phyloP scores from a whole-genome alignment of 305 asterid genomes.

The Rubia occidens region DNA sequence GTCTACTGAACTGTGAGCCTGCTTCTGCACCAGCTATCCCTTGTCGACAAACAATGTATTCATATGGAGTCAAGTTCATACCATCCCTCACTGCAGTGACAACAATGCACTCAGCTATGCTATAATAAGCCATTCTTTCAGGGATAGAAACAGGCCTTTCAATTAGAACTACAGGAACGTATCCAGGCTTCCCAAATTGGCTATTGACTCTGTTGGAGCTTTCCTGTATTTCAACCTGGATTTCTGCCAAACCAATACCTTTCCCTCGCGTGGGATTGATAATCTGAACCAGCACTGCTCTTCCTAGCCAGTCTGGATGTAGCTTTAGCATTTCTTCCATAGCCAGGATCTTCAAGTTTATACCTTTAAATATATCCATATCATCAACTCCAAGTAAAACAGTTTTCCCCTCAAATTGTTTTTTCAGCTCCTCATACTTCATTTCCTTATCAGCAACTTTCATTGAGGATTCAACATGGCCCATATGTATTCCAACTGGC shows the following conservation, averaged over 20 bases:
- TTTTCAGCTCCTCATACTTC: constrained; percentile 50
- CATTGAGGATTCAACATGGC: constrained; percentile 73
- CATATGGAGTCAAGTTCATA: constrained; percentile 89
- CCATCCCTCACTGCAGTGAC: constrained; percentile 96
- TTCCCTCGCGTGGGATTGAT: constrained; percentile 81
- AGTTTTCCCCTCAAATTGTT: constrained; percentile 65
- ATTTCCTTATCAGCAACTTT: constrained; percentile 56
- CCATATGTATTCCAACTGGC: constrained; percentile 95
- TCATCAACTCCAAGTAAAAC: constrained; percentile 86
- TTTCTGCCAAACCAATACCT: constrained; percentile 68
- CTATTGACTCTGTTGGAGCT: constrained; percentile 58
- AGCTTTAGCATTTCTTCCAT: constrained; percentile 83
- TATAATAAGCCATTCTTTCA: constrained; percentile 82
- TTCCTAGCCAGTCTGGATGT: constrained; percentile 78
- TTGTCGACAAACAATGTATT: constrained; percentile 79
- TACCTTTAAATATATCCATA: constrained; percentile 88
- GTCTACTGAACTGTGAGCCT: constrained; percentile 44
- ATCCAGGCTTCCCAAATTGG: constrained; percentile 69
- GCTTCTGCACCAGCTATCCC: constrained; percentile 55
- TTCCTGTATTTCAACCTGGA: constrained; percentile 66
- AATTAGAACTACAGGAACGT: constrained; percentile 60
- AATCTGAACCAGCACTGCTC: constrained; percentile 78
- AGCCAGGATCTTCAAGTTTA: constrained; percentile 82
- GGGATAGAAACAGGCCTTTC: constrained; percentile 50
- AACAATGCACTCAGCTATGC: constrained; percentile 87